These are phyloP conservation scores for Candida xyloterini DNA, from an alignment of 805 yeast genomes.

Conservation along the genomic window DNA sequence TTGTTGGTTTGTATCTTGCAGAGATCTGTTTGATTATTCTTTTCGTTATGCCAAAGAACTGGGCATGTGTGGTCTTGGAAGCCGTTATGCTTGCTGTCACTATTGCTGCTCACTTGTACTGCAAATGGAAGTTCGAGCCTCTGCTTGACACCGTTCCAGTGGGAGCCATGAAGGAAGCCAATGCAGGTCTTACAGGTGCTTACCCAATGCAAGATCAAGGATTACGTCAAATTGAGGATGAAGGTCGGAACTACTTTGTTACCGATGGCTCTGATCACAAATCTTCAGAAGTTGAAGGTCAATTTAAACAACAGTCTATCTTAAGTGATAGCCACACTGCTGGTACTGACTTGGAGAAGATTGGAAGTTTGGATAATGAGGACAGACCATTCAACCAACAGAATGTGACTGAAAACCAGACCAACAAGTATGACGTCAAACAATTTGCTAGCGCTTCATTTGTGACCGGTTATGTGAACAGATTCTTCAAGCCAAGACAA, in stretches of 20 bases:
- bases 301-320: slow-evolving; percentile 12
- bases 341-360: slow-evolving; percentile 18
- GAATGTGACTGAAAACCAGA: slow-evolving; percentile 5
- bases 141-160: slow-evolving; percentile 68
- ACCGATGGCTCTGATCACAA: slow-evolving; percentile 22
- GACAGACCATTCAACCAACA: slow-evolving; percentile 25
- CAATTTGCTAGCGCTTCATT: slow-evolving; percentile 10
- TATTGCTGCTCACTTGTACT: slow-evolving; percentile 54
- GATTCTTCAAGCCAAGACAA: slow-evolving; percentile 44
- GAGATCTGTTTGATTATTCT: slow-evolving; percentile 68
- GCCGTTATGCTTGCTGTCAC: slow-evolving; percentile 58
- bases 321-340: slow-evolving; percentile 19
- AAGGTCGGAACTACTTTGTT: slow-evolving; percentile 27
- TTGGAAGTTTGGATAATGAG: slow-evolving; percentile 20
- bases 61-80: slow-evolving; percentile 76
- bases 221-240: slow-evolving; percentile 47
- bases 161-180: slow-evolving; percentile 51
- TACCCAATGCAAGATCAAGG: slow-evolving; percentile 72
- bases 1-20: slow-evolving; percentile 68
- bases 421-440: slow-evolving; percentile 5
- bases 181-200: slow-evolving; percentile 34
- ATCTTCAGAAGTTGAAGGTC: slow-evolving; percentile 25
- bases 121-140: slow-evolving; percentile 58
- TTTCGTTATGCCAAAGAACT: slow-evolving; percentile 72
- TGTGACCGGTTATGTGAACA: slow-evolving; percentile 16